A percentile compares a stretch with the other conserved stretches of the same genome.
phyloP scores from a whole-genome alignment of 225 moss, liverwort and hornwort species.

The Bryum argenteum region DNA sequence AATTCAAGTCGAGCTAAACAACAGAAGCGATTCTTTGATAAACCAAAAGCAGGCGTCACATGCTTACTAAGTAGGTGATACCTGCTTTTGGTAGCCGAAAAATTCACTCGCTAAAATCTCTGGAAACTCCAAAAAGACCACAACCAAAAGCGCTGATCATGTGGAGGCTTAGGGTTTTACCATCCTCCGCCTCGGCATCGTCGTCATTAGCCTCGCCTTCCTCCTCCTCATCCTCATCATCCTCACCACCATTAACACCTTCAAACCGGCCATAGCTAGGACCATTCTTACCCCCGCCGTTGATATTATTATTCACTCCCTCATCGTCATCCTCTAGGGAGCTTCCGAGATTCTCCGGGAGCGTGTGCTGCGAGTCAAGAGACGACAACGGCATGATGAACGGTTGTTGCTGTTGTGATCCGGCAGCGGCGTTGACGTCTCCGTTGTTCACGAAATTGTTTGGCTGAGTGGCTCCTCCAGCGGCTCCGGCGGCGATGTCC shows the following conservation, averaged over 20 bases:
- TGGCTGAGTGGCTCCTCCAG: neutral
- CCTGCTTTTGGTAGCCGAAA: neutral
- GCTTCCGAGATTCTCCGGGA: constrained; percentile 54
- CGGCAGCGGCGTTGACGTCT: neutral
- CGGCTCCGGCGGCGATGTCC: constrained; percentile 20
- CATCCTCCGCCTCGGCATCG: constrained; percentile 65
- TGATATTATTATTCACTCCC: constrained; percentile 34
- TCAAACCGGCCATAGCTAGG: constrained; percentile 59
- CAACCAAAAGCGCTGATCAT: neutral
- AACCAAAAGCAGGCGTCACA: neutral
- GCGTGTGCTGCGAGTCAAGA: constrained; percentile 51
- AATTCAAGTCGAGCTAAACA: neutral
- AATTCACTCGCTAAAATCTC: constrained; percentile 1
- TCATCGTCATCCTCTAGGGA: constrained; percentile 67
- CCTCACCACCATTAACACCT: constrained; percentile 47
- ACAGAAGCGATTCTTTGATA: neutral
- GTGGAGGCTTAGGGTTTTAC: constrained; percentile 42
- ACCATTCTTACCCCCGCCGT: constrained; percentile 49
- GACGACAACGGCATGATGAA: constrained; percentile 58
- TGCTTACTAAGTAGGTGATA: neutral
- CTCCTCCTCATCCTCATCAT: constrained; percentile 61
- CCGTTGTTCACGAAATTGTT: constrained; percentile 39
- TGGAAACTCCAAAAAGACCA: neutral
- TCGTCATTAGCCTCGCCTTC: constrained; percentile 61
- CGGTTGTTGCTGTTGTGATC: constrained; percentile 16